Conservation (phyloP, 352 stramenopile genomes). For the Globisporangium paroecandrum region DNA sequence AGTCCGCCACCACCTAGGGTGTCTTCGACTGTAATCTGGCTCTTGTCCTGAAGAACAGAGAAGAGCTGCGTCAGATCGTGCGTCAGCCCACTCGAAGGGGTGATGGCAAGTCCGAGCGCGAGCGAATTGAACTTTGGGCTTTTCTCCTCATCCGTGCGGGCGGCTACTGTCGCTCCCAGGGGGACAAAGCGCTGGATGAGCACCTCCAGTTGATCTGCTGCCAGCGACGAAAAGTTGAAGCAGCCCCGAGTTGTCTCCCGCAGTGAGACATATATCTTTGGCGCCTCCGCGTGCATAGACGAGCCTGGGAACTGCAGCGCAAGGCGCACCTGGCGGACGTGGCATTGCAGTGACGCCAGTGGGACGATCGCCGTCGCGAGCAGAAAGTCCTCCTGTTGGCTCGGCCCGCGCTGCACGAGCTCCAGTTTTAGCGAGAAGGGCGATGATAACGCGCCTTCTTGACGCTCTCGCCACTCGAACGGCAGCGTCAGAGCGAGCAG, state of each 20-base stretch:
- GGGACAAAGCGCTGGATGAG: conserved; percentile 19
- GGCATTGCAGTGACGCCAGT: conserved; percentile 17
- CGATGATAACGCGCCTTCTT: neutral
- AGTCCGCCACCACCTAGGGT: conserved; percentile 1
- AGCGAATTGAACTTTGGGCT: neutral
- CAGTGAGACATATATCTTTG: conserved; percentile 22
- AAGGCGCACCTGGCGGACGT: conserved; percentile 26
- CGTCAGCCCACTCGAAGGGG: neutral
- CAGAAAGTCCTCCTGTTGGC: conserved; percentile 63
- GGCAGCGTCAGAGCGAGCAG: conserved; percentile 56
- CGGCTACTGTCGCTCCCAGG: neutral
- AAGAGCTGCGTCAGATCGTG: conserved; percentile 13
- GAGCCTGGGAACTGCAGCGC: conserved; percentile 24
- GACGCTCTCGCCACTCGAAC: conserved; percentile 26
- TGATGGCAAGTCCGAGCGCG: neutral
- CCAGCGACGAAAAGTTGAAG: neutral
- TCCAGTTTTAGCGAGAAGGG: conserved; percentile 38
- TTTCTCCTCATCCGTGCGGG: neutral
- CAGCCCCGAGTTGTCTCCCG: conserved; percentile 13
- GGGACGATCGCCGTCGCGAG: conserved; percentile 31
- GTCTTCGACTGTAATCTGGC: neutral
- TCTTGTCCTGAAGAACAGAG: neutral
- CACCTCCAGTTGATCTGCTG: conserved; percentile 21
- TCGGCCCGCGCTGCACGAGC: conserved; percentile 52
- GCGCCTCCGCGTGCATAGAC: neutral